Base-by-base conservation (phyloP, 2,329 filamentous ascomycete genomes). In the Botrytis aclada region DNA sequence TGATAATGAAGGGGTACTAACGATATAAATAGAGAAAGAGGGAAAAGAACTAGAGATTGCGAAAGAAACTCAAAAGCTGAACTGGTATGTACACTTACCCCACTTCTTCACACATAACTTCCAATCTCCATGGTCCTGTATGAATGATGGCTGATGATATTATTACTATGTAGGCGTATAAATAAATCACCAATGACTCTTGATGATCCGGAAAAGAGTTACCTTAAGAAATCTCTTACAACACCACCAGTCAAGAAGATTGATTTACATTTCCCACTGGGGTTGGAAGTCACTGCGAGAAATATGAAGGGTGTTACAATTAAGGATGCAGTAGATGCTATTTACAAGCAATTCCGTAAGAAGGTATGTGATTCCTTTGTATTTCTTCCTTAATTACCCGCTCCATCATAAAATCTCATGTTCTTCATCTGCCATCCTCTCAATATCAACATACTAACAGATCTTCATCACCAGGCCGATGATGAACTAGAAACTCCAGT, bases 321-420 rank as follows among this genome's bases (percentile, higher is more conserved):
- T 87, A 98, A 98, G 87, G 95, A 98, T 83, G 94, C 94, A 73
- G 82, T 97, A 82, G 95, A 98, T 83, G 95, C 94, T 80, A 98
- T 98, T 84, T 87, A 97, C 88, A 98, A 97, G 87, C 89, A 93
- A 79, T 97, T 93, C 87, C 97, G 97, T 89, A 98, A 98, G 90
- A 92, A 95, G 89, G 95, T 95, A 84, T 79, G 20, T 29, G 61
- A 7, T 58, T 72, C 65, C 7, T 41, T 63, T 12, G 25, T 29
- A 39, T 54, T 51, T 47, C 32, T 43, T 8, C 43, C 18, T n/a
- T 18, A 41, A 18, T 20, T 37, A 1, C 8, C n/a, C 6, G 12
- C 14, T 18, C 6, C 0, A 9, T 8, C 25, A 16, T 22, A 3
- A 8, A 29, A 43, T 18, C n/a, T 51, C 20, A 16, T 20, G 9